Base-by-base conservation (phyloP, 257 asterid species). In the Capsicum chinense region DNA sequence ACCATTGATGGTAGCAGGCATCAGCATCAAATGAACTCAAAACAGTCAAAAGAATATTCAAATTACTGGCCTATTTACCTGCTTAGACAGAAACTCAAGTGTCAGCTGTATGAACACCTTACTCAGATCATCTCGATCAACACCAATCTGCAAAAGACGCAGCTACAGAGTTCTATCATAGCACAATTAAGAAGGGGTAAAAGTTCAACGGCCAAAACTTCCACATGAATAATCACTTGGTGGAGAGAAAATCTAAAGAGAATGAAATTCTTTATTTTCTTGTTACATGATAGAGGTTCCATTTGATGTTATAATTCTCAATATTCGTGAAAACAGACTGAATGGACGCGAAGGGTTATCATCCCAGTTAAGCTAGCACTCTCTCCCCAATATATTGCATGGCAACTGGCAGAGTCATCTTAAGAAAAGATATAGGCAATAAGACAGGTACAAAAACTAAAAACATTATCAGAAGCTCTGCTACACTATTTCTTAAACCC, bases 41-140 rank as follows among this genome's bases (percentile, higher is more conserved):
- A 17, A 33, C 33, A 82, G 60, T 5, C 6, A 2, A 59, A 66
- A 66, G 33, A 33, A 16, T 15, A 52, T 5, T 33, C 37, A 54
- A 82, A 21, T 42, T 42, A 26, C 37, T 9, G 71, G 74, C 76
- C 64, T 70, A 66, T 59, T 85, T 91, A 96, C 98, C 98, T 94
- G 98, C 87, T 94, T 94, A 42, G 94, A 91, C 81, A 94, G 93
- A 92, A 96, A 89, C 90, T 96, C 98, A 71, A 96, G 90, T 1
- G 98, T 96, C 84, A 96, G 93, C 87, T 96, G 99, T 84, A 90
- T 89, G 63, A 96, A 94, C 85, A 91, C 94, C 89, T 93, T 96
- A 89, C 82, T 90, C 83, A 88, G 91, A 90, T 94, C 92, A 86
- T 92, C 86, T 79, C 86, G 90, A 88, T 96, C 99, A 62, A 91